Evolutionary conservation across 164 flowering plant genomes (phyloP).

Genomic region (Nymphaea colorata): DNA sequence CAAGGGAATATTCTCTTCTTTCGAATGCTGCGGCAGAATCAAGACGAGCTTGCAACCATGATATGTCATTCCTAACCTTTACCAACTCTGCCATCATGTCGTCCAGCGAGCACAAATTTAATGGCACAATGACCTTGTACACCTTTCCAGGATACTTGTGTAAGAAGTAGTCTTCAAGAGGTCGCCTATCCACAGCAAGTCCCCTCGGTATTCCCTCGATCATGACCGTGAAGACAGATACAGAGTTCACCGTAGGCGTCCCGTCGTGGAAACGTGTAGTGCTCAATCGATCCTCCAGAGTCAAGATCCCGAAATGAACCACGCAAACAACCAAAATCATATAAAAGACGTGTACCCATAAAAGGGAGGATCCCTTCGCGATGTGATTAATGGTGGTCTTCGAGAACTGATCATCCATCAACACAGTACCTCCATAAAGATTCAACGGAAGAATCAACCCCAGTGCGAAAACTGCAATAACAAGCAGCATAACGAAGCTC

Average conservation of each 20-base stretch:
- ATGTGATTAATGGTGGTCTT: conserved; percentile 78
- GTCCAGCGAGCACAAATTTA: conserved; percentile 91
- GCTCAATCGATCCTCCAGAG: conserved; percentile 47
- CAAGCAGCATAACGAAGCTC: conserved; percentile 47
- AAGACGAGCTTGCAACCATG: conserved; percentile 67
- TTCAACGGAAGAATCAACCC: conserved; percentile 58
- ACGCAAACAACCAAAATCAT: conserved; percentile 52
- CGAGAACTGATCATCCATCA: conserved; percentile 70
- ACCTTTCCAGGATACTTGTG: conserved; percentile 90
- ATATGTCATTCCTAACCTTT: conserved; percentile 64
- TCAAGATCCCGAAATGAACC: conserved; percentile 60
- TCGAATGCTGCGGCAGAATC: conserved; percentile 39
- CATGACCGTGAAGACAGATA: conserved; percentile 80
- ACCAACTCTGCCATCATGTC: conserved; percentile 64
- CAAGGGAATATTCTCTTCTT: conserved; percentile 16
- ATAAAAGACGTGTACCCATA: conserved; percentile 86
- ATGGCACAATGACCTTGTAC: conserved; percentile 68
- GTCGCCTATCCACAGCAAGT: conserved; percentile 43
- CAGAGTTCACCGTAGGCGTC: conserved; percentile 37
- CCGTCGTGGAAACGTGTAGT: conserved; percentile 87
- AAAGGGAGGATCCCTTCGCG: conserved; percentile 50
- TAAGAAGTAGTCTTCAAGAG: conserved; percentile 68
- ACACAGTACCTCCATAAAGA: conserved; percentile 54
- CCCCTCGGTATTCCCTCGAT: conserved; percentile 77
- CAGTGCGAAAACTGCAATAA: conserved; percentile 37